A percentile compares a stretch with the other conserved stretches of the same genome.
Evolutionary conservation across 768 basidiomycete species (phyloP).

Genomic region (Podaxis sp.): DNA sequence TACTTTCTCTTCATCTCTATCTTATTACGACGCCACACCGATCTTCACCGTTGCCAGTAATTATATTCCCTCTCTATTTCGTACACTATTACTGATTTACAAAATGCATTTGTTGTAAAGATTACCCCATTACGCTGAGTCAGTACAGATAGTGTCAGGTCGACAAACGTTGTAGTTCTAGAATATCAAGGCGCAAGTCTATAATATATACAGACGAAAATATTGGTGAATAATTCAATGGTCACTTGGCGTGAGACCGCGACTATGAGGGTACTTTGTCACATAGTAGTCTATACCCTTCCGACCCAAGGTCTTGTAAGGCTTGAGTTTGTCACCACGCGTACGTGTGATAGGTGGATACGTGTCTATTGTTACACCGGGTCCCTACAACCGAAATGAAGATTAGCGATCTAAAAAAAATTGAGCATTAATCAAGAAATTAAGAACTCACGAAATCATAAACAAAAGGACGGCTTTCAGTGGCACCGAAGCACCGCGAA

Average conservation of each 20-base stretch:
- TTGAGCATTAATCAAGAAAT: neutral
- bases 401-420: neutral
- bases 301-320: conserved; percentile 29
- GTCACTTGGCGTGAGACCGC: conserved; percentile 12
- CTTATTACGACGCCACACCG: conserved; percentile 20
- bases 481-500: conserved; percentile 76
- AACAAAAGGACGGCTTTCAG: conserved; percentile 74
- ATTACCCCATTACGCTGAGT: neutral
- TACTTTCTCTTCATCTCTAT: neutral
- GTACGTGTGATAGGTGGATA: conserved; percentile 45
- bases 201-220: neutral
- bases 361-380: conserved; percentile 53
- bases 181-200: neutral
- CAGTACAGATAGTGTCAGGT: neutral
- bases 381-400: conserved; percentile 39
- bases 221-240: conserved; percentile 15
- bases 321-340: conserved; percentile 19
- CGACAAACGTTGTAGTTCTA: neutral
- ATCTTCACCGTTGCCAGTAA: conserved; percentile 20
- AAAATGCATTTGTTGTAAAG: neutral
- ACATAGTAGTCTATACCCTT: conserved; percentile 50
- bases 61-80: neutral
- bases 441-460: conserved; percentile 62
- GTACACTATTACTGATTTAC: neutral
- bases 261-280: conserved; percentile 38